Base-by-base conservation (phyloP, 345 rosid genomes). In the Arabidopsis arenosa region DNA sequence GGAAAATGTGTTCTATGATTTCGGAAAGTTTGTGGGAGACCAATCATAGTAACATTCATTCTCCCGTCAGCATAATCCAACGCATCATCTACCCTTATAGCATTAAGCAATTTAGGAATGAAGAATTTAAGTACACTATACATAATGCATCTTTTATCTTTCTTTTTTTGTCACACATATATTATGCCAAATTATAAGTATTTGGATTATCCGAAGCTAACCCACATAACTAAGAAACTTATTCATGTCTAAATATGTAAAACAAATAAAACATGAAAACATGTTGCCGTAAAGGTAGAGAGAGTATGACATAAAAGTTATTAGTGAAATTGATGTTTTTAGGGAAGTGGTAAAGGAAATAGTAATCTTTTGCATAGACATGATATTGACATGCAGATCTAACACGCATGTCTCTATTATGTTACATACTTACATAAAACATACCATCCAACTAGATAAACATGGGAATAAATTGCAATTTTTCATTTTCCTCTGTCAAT, bases 1-100 rank as follows among this genome's bases (percentile, higher is more conserved):
- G 43, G 65, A 63, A 47, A 74, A 56, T 56, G 21, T 65, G 72
- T 57, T 47, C n/a, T 66, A 13, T 45, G 72, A 47, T 64, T 63
- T 65, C 48, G 72, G 18, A 74, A 74, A 74, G 77, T 44, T 33
- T 74, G 58, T 55, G 53, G 40, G 30, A 65, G 45, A 2, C 65
- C 28, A 63, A 73, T 52, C 17, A 41, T 52, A 17, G 53, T 53
- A 43, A 43, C 26, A 62, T 21, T 44, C 57, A 64, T 55, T 45
- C 14, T 65, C 48, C 17, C 40, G 17, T 54, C 48, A 63, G 47
- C 57, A 64, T 8, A 55, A 53, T 53, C 56, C 64, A 23, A 54
- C 3, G 14, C 41, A 56, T 40, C 36, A 52, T 55, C 63, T 43
- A 23, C 71, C 4, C 45, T 54, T 0, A 35, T 14, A 54, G 9